Evolutionary conservation across 2,329 filamentous ascomycete species (phyloP).

Genomic region (Didymella glomerata): DNA sequence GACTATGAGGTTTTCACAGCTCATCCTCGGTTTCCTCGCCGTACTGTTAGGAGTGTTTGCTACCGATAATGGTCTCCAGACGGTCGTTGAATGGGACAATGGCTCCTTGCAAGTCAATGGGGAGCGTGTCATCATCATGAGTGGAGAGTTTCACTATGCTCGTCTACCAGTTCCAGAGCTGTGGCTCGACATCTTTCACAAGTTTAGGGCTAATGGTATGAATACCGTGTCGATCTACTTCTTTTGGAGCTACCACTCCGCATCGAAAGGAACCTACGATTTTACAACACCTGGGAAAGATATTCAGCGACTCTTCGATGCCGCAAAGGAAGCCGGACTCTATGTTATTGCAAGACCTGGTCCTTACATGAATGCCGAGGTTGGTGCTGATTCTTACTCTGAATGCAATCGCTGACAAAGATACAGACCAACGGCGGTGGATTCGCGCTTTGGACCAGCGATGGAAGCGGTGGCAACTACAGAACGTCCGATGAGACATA

Average conservation of each 20-base stretch:
- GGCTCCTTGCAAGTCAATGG: slow-evolving; percentile 62
- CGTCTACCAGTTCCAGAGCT: slow-evolving; percentile 63
- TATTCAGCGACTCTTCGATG: slow-evolving; percentile 60
- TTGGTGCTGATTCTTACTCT: background rate
- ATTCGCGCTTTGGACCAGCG: slow-evolving; percentile 57
- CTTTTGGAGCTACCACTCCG: slow-evolving; percentile 61
- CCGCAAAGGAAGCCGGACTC: slow-evolving; percentile 61
- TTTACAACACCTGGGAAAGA: slow-evolving; percentile 62
- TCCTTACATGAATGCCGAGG: slow-evolving; percentile 62
- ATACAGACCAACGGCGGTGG: slow-evolving; percentile 57
- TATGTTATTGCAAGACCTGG: slow-evolving; percentile 62
- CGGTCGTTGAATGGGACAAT: slow-evolving; percentile 60
- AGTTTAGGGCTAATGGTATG: slow-evolving; percentile 62
- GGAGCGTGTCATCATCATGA: slow-evolving; percentile 58
- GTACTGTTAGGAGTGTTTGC: slow-evolving; percentile 29
- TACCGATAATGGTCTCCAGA: slow-evolving; percentile 42
- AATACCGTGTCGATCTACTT: slow-evolving; percentile 62
- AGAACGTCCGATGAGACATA: slow-evolving; percentile 58
- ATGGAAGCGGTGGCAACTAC: slow-evolving; percentile 57
- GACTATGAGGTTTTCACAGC: slow-evolving; percentile 15
- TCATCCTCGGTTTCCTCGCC: slow-evolving; percentile 11
- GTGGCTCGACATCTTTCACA: slow-evolving; percentile 64
- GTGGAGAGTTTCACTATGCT: slow-evolving; percentile 63
- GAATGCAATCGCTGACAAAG: background rate
- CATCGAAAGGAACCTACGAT: slow-evolving; percentile 57